phyloP scores from a whole-genome alignment of 2,329 filamentous ascomycete species.

The Aspergillus texensis region DNA sequence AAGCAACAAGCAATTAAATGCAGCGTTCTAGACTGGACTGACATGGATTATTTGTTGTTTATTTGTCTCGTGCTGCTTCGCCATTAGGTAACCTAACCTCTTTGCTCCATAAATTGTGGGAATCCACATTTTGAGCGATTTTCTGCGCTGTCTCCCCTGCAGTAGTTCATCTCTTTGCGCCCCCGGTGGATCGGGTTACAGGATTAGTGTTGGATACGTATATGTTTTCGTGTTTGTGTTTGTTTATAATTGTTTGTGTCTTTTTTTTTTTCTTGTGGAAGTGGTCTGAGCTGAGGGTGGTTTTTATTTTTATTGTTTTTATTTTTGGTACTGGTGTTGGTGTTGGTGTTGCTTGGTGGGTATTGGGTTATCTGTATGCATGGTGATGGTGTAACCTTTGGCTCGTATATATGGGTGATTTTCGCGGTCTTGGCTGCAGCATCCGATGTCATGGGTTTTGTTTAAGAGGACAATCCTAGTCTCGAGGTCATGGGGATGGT shows the following conservation, averaged over 20 bases:
- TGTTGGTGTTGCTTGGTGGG: background rate
- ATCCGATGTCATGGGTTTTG: background rate
- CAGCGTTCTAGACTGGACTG: background rate
- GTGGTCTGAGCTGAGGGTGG: too few species aligned
- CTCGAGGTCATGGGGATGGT: background rate
- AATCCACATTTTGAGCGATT: slow-evolving; percentile 6
- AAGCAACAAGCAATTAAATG: background rate
- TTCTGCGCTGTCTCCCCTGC: slow-evolving; percentile 1
- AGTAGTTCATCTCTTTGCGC: background rate
- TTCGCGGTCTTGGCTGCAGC: slow-evolving; percentile 1
- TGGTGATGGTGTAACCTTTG: background rate
- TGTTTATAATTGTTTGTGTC: background rate
- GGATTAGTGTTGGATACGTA: too few species aligned
- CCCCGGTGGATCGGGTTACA: background rate
- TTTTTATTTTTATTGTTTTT: background rate
- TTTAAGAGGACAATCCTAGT: background rate
- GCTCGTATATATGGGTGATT: background rate
- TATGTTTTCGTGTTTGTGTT: background rate
- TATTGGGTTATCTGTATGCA: background rate
- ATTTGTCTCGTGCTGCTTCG: background rate
- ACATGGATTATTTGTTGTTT: background rate
- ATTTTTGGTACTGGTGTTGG: background rate
- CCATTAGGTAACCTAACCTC: background rate
- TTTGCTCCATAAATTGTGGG: background rate
- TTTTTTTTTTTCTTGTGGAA: background rate